Base-by-base conservation (phyloP, 2,329 filamentous ascomycete genomes). In the Passalora sequoiae region DNA sequence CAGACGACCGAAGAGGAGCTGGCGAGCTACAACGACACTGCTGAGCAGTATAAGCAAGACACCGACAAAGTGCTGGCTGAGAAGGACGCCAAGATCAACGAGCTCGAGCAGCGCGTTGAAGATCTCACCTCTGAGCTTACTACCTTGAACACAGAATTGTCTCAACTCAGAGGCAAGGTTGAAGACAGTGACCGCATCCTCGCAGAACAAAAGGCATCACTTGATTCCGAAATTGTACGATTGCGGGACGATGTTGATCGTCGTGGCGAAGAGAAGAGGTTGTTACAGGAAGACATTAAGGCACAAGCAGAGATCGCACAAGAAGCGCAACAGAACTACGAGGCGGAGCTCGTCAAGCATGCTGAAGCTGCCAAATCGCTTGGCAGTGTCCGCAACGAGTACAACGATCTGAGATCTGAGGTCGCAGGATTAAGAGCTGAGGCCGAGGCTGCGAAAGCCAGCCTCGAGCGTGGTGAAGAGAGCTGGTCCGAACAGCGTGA, bases 311-410 rank as follows among this genome's bases (percentile, higher is more conserved):
- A 94, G 32, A 97, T 98, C 59, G 89, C 92, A 2, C 83, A 88
- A 40, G 86, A 88, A 64, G 89, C 92, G 3, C 92, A 98, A 63
- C 84, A 94, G 61, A 89, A 92, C 55, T 98, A 98, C 61, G 94
- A 98, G 65, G 83, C 83, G 50, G 92, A 98, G 64, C 76, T 98
- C 8, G 78, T 95, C 58, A 96, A 92, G 69, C 92, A 98, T 66
- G 91, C 89, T 1, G 88, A 96, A 54, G 92, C 91, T n/a, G 87
- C 91, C 9, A 89, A 89, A 66, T 78, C 80, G 25, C 74, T 96
- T 10, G 88, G 94, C 55, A 75, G 75, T 40, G 73, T 95, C 37
- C 86, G 92, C 39, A 73, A 75, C 3, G 88, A 97, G 53, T 78
- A 86, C 65, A 92, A 94, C 59, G 74, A 86, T 55, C 69, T 97